phyloP scores from a whole-genome alignment of 352 stramenopile species.

The Phytophthora crassamura region DNA sequence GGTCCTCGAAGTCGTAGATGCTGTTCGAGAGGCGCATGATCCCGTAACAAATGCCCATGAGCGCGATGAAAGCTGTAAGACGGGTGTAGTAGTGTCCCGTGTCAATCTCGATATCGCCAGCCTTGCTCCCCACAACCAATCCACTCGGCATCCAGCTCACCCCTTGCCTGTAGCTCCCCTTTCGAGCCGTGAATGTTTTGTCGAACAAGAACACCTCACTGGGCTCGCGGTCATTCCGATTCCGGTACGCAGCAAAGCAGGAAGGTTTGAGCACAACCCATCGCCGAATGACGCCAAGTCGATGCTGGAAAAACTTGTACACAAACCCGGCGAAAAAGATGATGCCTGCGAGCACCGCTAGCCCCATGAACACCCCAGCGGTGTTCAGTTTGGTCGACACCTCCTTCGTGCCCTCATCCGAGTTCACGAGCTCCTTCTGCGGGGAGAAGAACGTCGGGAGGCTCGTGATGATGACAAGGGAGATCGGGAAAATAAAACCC shows the following conservation, averaged over 20 bases:
- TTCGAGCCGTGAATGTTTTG: conserved; percentile 78
- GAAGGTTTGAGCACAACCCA: conserved; percentile 90
- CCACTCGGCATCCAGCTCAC: conserved; percentile 91
- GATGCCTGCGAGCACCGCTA: conserved; percentile 58
- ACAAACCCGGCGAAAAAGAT: conserved; percentile 80
- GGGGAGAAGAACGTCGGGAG: conserved; percentile 72
- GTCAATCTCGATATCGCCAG: conserved; percentile 87
- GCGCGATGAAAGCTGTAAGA: conserved; percentile 65
- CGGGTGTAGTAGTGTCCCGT: conserved; percentile 89
- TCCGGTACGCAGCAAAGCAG: conserved; percentile 83
- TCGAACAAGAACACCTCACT: conserved; percentile 90
- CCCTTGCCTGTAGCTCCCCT: conserved; percentile 84
- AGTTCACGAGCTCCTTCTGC: conserved; percentile 64
- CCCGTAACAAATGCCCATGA: conserved; percentile 70
- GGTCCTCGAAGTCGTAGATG: conserved; percentile 67
- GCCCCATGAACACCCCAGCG: conserved; percentile 59
- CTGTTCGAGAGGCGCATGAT: conserved; percentile 66
- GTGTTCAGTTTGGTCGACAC: conserved; percentile 61
- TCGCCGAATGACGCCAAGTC: conserved; percentile 82
- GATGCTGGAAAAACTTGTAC: conserved; percentile 91
- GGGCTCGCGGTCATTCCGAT: conserved; percentile 75
- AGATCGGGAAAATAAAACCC: conserved; percentile 82
- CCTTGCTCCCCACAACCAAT: conserved; percentile 79
- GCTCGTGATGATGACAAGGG: conserved; percentile 76
- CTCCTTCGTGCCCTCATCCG: conserved; percentile 38